A percentile compares a stretch with the other conserved stretches of the same genome.
Conservation (phyloP, 2,329 filamentous ascomycete genomes). For the Teratosphaeria destructans region DNA sequence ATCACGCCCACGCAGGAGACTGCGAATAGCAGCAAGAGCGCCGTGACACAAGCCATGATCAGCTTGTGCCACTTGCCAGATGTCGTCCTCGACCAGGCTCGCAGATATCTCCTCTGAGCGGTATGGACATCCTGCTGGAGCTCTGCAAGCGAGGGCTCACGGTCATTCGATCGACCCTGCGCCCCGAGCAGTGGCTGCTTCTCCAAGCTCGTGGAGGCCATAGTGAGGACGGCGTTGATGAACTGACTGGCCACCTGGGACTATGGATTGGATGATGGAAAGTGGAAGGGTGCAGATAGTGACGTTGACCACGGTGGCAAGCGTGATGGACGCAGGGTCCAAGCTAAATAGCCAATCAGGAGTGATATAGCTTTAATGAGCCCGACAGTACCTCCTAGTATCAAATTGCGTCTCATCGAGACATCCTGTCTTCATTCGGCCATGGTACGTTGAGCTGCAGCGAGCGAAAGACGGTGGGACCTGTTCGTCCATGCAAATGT, state of each 20-base stretch:
- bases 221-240: background rate
- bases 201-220: conserved; percentile 12
- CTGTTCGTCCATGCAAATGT: too few relatives aligned
- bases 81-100: conserved; percentile 22
- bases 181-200: conserved; percentile 18
- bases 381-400: background rate
- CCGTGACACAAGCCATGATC: conserved; percentile 22
- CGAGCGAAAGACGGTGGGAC: background rate
- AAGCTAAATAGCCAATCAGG: background rate
- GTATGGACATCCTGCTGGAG: conserved; percentile 20
- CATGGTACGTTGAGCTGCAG: background rate
- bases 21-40: conserved; percentile 17
- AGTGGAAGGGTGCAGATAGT: background rate
- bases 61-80: conserved; percentile 21
- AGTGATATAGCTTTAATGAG: background rate
- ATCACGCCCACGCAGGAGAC: conserved; percentile 18
- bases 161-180: background rate
- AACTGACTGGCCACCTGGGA: too few relatives aligned
- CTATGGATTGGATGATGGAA: background rate
- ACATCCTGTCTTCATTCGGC: too few relatives aligned
- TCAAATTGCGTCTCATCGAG: background rate
- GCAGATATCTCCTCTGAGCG: conserved; percentile 24
- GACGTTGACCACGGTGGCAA: background rate
- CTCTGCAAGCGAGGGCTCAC: conserved; percentile 18
- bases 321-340: background rate